These are phyloP conservation scores for Sphagnum contortum DNA, from an alignment of 225 moss, liverwort and hornwort genomes.

Conservation along the genomic window DNA sequence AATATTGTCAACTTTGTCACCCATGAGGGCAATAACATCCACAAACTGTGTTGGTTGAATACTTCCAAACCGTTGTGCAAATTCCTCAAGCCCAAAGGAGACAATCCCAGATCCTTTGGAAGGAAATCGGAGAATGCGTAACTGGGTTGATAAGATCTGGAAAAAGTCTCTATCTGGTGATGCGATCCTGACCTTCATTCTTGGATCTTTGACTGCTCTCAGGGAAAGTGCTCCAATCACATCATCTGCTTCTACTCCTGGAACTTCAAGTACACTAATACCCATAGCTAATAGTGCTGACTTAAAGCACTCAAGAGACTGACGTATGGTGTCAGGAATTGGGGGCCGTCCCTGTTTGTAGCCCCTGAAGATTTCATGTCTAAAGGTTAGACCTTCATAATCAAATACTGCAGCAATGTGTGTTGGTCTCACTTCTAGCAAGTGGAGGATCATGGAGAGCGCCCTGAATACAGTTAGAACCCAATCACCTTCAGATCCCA, in stretches of 20 bases:
- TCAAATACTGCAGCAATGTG: constrained; percentile 51
- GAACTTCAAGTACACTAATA: constrained; percentile 37
- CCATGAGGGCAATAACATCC: constrained; percentile 42
- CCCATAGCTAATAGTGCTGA: constrained; percentile 51
- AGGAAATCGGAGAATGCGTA: constrained; percentile 35
- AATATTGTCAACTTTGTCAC: constrained; percentile 43
- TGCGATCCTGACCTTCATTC: constrained; percentile 45
- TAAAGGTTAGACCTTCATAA: constrained; percentile 45
- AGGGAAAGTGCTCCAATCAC: constrained; percentile 40
- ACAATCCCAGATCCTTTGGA: constrained; percentile 42
- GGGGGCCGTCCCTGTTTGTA: constrained; percentile 53
- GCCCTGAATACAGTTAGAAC: constrained; percentile 48
- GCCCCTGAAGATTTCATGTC: constrained; percentile 28
- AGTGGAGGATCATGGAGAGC: constrained; percentile 31
- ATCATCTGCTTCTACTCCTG: constrained; percentile 65
- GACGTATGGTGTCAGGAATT: constrained; percentile 41
- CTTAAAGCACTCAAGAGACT: constrained; percentile 40
- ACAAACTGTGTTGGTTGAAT: constrained; percentile 38
- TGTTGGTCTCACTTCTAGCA: constrained; percentile 32
- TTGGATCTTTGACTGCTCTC: constrained; percentile 28
- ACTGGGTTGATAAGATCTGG: constrained; percentile 33
- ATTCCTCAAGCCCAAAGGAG: constrained; percentile 40
- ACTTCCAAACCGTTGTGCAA: constrained; percentile 38
- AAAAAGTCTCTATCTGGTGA: constrained; percentile 58
- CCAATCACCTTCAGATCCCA: constrained; percentile 51